Percentiles rank a stretch among this genome's conserved stretches.
phyloP scores from a whole-genome alignment of 768 basidiomycete genomes.

The Tricholoma saponaceum region DNA sequence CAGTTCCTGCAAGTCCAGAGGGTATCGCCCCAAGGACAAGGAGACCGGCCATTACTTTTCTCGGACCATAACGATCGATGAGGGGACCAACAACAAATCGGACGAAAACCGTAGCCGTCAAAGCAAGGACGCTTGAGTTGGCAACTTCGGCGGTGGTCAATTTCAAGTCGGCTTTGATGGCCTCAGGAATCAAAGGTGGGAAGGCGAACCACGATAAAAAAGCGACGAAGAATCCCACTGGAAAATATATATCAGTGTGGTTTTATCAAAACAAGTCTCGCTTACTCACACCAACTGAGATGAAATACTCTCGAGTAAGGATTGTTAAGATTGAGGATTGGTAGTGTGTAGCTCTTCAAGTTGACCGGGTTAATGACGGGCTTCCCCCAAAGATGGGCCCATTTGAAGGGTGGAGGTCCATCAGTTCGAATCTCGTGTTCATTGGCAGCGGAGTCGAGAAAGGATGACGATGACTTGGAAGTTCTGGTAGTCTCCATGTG shows the following conservation, averaged over 20 bases:
- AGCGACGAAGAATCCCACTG: constrained; percentile 48
- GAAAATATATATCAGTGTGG: neutral
- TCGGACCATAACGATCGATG: constrained; percentile 47
- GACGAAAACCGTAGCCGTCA: constrained; percentile 44
- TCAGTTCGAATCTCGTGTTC: neutral
- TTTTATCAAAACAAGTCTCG: neutral
- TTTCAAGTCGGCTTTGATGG: constrained; percentile 47
- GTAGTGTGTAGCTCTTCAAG: constrained; percentile 47
- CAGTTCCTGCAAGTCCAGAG: constrained; percentile 52
- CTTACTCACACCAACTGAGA: constrained; percentile 29
- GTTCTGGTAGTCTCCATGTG: no score
- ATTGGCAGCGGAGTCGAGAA: neutral
- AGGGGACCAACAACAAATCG: constrained; percentile 47
- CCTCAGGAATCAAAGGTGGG: constrained; percentile 54
- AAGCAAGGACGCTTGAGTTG: constrained; percentile 47
- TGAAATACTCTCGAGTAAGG: constrained; percentile 50
- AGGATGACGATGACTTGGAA: neutral
- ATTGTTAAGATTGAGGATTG: constrained; percentile 43
- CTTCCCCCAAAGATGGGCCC: constrained; percentile 28
- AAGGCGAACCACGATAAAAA: constrained; percentile 56
- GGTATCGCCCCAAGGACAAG: constrained; percentile 55
- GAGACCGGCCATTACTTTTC: constrained; percentile 50
- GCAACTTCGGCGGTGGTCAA: constrained; percentile 44
- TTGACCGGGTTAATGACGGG: constrained; percentile 46
- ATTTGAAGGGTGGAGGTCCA: constrained; percentile 24